Evolutionary conservation across 352 stramenopile species (phyloP).

Genomic region (Aphanomyces invadans): DNA sequence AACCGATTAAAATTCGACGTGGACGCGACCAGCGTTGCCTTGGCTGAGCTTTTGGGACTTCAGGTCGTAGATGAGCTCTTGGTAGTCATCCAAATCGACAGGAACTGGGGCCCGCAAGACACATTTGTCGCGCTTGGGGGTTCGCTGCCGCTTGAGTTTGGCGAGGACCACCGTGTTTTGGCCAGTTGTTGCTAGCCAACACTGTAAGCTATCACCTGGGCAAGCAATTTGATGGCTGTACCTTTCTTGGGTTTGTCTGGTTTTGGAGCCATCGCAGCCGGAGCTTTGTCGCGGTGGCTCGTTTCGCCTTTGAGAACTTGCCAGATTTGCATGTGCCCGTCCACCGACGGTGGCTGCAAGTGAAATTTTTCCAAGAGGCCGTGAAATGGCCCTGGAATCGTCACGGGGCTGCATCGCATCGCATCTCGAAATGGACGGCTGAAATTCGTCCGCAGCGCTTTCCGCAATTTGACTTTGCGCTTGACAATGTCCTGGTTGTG

Average conservation of each 20-base stretch:
- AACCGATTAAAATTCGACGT: not conserved
- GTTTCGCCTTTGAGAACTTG: constrained; percentile 13
- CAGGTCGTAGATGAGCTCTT: constrained; percentile 14
- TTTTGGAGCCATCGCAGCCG: not conserved
- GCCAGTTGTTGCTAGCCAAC: not conserved
- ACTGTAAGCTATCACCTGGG: not conserved
- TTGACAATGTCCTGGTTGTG: not conserved
- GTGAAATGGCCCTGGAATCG: constrained; percentile 36
- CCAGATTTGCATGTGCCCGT: constrained; percentile 7
- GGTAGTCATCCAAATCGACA: constrained; percentile 3
- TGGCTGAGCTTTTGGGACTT: not conserved
- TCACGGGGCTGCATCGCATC: constrained; percentile 40
- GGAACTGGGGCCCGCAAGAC: not conserved
- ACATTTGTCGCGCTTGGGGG: not conserved
- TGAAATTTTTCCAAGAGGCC: constrained; percentile 33
- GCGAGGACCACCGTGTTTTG: constrained; percentile 13
- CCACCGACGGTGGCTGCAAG: constrained; percentile 21
- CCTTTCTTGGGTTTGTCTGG: not conserved
- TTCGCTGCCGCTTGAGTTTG: constrained; percentile 5
- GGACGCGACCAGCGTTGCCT: not conserved
- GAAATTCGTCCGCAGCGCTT: constrained; percentile 43
- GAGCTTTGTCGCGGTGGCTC: not conserved
- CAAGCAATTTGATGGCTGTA: not conserved
- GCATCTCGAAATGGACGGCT: constrained; percentile 45
- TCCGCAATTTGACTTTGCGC: constrained; percentile 31